These are phyloP conservation scores for Henckelia pumila DNA, from an alignment of 257 asterid genomes.

Conservation along the genomic window DNA sequence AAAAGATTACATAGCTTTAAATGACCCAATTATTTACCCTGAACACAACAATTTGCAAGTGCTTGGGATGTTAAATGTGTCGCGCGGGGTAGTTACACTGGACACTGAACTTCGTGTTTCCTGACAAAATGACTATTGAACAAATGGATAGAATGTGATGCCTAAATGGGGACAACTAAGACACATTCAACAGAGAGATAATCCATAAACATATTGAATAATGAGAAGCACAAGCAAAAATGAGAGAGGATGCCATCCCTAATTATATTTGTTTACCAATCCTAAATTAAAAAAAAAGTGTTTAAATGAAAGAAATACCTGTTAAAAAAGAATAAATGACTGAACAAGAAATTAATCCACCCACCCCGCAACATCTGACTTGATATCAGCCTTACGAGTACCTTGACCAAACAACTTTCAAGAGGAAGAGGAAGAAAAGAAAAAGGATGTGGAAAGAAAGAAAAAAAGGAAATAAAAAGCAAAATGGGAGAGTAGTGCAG, in stretches of 20 bases:
- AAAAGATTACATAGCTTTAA: neutral
- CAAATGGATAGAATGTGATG: constrained; percentile 4
- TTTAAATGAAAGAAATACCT: constrained; percentile 49
- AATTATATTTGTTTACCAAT: constrained; percentile 8
- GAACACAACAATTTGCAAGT: neutral
- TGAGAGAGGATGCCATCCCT: constrained; percentile 4
- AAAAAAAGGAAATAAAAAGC: neutral
- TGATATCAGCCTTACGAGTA: constrained; percentile 49
- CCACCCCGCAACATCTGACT: constrained; percentile 55
- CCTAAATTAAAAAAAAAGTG: constrained; percentile 22
- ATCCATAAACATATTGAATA: neutral
- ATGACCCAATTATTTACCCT: too few relatives aligned
- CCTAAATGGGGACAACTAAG: neutral
- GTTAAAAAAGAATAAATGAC: constrained; percentile 42
- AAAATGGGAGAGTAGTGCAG: constrained; percentile 6
- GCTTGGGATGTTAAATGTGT: neutral
- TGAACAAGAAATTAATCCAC: constrained; percentile 52
- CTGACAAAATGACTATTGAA: neutral
- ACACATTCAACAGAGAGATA: neutral
- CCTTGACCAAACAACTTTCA: constrained; percentile 46
- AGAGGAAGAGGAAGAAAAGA: constrained; percentile 24
- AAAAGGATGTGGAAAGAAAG: neutral
- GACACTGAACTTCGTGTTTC: neutral
- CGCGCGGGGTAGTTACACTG: neutral
- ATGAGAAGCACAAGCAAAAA: constrained; percentile 1